Conservation (phyloP, 805 yeast species). For the Candida takata region DNA sequence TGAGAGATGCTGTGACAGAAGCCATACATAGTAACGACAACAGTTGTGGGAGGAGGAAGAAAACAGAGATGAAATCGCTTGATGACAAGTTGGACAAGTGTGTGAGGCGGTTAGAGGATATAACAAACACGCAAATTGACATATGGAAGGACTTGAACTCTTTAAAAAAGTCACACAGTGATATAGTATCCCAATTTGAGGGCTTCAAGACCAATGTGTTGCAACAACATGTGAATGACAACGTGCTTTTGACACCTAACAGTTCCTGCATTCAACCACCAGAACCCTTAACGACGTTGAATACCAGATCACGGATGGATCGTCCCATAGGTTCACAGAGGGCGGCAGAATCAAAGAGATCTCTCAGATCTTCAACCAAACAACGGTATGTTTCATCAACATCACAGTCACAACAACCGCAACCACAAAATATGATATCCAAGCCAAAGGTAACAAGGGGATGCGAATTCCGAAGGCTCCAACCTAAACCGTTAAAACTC, state of each 20-base stretch:
- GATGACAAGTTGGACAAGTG: slow-evolving; percentile 3
- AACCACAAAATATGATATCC: too few relatives aligned
- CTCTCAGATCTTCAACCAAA: too few relatives aligned
- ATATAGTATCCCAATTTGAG: not conserved
- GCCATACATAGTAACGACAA: not conserved
- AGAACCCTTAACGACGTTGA: too few relatives aligned
- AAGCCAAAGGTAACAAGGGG: too few relatives aligned
- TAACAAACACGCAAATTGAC: slow-evolving; percentile 5
- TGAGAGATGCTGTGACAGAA: slow-evolving; percentile 1
- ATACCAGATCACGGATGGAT: too few relatives aligned
- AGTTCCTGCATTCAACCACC: not conserved
- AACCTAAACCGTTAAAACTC: too few relatives aligned
- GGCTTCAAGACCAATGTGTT: slow-evolving; percentile 1
- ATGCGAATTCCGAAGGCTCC: too few relatives aligned
- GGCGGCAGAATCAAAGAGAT: too few relatives aligned
- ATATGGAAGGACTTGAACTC: not conserved
- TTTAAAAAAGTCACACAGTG: slow-evolving; percentile 1
- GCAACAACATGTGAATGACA: not conserved
- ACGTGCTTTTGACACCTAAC: not conserved
- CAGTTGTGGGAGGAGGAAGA: not conserved
- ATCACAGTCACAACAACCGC: too few relatives aligned
- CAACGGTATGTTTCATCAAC: too few relatives aligned
- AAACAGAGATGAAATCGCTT: not conserved
- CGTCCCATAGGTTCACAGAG: too few relatives aligned
- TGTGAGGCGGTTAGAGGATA: slow-evolving; percentile 3